Base-by-base conservation (phyloP, 2,329 filamentous ascomycete species). In the Ambrosiella xylebori region DNA sequence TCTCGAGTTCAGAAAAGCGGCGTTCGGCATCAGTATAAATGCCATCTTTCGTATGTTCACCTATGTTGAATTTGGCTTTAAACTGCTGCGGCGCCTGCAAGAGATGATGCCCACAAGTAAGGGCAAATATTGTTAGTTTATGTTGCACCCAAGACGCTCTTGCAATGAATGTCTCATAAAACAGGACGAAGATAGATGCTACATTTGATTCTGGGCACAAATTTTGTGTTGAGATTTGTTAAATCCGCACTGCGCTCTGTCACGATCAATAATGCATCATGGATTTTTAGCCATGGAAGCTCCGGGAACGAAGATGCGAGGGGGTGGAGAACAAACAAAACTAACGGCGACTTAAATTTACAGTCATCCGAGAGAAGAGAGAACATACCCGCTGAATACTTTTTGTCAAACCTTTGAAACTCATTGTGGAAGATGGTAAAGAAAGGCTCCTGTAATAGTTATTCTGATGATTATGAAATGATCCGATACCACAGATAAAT, bases 351-450 rank as follows among this genome's bases (percentile, higher is more conserved):
- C 35, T 51, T 19, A 9, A 3, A 11, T 13, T 51, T 9, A 19
- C 39, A 36, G 52, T 5, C 36, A 6, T 40, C 17, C n/a, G 54
- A 39, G 39, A 56, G 56, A 58, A 41, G 59, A 57, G 57, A 59
- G 40, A 57, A 64, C 83, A 69, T 79, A 91, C 91, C 73, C 93
- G 82, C 62, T 81, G 80, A 68, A 95, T 76, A 75, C 85, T 85
- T 78, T 96, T 97, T 70, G 86, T 83, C 67, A 98, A 88, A 67
- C 93, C 93, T 73, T 93, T 94, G 78, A 95, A 90, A 80, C 90
- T 96, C 93, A 98, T 97, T 68, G 57, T 67, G 67, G 56, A 51
- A 36, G n/a, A n/a, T 27, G n/a, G 47, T 17, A 35, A 13, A 19
- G 19, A 19, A 19, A 19, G 27, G 47, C 12, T 35, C 13, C 5